phyloP scores from a whole-genome alignment of 179 eudicot species.

The Drosera spatulata region DNA sequence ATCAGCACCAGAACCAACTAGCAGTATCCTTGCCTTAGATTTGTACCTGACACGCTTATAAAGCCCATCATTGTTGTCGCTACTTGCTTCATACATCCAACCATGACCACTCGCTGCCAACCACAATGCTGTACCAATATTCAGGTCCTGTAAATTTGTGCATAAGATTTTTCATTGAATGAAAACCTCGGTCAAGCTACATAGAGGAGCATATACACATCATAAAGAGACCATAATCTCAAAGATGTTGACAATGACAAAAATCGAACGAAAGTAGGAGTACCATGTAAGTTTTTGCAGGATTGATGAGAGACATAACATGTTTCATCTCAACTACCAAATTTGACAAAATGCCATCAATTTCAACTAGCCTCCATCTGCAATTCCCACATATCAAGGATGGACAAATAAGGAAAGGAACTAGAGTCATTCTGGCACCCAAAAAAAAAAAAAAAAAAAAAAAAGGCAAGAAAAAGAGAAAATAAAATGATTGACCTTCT shows the following conservation, averaged over 20 bases:
- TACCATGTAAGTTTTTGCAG: constrained; percentile 93
- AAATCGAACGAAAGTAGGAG: neutral
- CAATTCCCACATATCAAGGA: constrained; percentile 3
- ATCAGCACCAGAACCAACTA: constrained; percentile 98
- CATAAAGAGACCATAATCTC: neutral
- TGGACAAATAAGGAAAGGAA: too few species aligned
- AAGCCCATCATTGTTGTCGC: constrained; percentile 7
- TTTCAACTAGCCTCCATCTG: constrained; percentile 98
- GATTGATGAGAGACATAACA: constrained; percentile 75
- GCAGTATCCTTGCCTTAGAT: constrained; percentile 78
- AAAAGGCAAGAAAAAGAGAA: neutral
- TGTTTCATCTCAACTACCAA: constrained; percentile 70
- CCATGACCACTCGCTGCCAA: constrained; percentile 94
- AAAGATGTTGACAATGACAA: neutral
- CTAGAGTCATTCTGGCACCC: neutral
- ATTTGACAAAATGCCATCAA: constrained; percentile 68
- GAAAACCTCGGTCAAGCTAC: neutral
- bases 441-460: neutral
- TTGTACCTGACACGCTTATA: constrained; percentile 37
- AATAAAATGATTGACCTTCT: constrained; percentile 43
- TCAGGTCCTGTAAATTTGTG: constrained; percentile 56
- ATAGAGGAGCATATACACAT: neutral
- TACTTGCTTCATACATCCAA: constrained; percentile 41
- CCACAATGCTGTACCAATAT: constrained; percentile 94
- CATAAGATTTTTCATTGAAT: neutral